phyloP scores from a whole-genome alignment of 2,329 filamentous ascomycete genomes.

The Cladosporium phlei region DNA sequence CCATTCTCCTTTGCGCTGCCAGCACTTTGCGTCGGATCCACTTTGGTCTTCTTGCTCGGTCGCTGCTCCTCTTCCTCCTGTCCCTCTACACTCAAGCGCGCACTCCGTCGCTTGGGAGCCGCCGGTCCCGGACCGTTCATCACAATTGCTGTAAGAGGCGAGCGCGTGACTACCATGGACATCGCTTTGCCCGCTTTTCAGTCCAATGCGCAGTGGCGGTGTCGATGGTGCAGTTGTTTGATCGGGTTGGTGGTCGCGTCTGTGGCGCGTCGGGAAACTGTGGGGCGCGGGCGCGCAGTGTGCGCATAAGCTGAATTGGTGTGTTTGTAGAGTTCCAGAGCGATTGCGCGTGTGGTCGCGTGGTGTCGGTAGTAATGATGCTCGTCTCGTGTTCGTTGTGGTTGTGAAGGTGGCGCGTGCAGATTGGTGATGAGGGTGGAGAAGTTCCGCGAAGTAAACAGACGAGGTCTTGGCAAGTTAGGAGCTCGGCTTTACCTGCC shows the following conservation, averaged over 20 bases:
- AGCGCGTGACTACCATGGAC: constrained; percentile 36
- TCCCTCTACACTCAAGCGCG: constrained; percentile 39
- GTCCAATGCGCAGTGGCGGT: constrained; percentile 12
- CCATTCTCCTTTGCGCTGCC: constrained; percentile 32
- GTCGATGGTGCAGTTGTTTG: constrained; percentile 3
- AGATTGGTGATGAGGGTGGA: constrained; percentile 11
- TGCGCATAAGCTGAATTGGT: neutral
- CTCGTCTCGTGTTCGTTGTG: constrained; percentile 9
- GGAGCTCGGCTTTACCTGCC: too few relatives aligned
- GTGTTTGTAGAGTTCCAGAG: constrained; percentile 6
- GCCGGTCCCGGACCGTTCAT: constrained; percentile 43
- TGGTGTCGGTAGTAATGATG: constrained; percentile 20
- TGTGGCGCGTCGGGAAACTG: constrained; percentile 10
- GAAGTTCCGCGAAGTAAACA: constrained; percentile 13
- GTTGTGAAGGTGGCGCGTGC: constrained; percentile 10
- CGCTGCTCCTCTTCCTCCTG: constrained; percentile 38
- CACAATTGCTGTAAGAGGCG: constrained; percentile 43
- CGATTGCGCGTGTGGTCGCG: constrained; percentile 17
- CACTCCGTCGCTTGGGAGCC: constrained; percentile 44
- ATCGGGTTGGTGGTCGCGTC: constrained; percentile 16
- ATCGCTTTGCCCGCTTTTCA: constrained; percentile 20
- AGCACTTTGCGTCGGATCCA: constrained; percentile 29
- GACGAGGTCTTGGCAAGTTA: neutral
- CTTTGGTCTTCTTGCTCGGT: constrained; percentile 26
- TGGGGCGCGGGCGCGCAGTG: constrained; percentile 10